Evolutionary conservation across 257 asterid species (phyloP), one percentile per base, ranked within the genome.

Genomic region (Osmanthus fragrans): DNA sequence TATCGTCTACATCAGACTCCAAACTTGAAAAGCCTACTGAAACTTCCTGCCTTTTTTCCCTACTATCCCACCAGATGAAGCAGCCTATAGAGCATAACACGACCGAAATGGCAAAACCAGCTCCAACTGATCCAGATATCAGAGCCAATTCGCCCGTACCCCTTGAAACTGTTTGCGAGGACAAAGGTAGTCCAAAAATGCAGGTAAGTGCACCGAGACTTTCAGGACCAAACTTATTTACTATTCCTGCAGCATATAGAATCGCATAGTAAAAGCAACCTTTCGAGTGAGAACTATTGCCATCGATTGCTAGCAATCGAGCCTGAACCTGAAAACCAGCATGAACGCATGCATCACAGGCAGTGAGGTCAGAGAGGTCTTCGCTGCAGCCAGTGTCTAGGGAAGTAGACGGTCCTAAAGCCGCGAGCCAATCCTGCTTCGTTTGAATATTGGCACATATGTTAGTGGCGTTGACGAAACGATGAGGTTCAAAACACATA

Each of bases 161-260:
- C 30, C 63, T 68, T 2, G 83, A 68, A 58, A 47, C 73, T 10
- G 70, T 40, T 42, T 70, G 63, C 18, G 36, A 60, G 10, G 37
- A 40, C 74, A 89, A 32, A 34, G 94, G 92, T 73, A 91, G 76
- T 0, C 92, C 92, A 33, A 91, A 84, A 56, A 89, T 83, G 84
- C 96, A 91, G 0, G 89, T 84, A 29, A 88, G 79, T 8, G 88
- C 81, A 1, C 96, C 90, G 5, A 4, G n/a, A 69, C 91, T 88
- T 6, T 69, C 76, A 21, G 94, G 92, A 67, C 96, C 94, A 5
- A 85, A 65, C 77, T 80, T 77, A 36, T 89, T 86, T 16, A 78
- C 92, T 0, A 89, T 9, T 5, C 89, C 94, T 1, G 92, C 96
- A 45, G 94, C 96, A 60, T 89, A 91, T 9, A 89, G 45, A 37